These are phyloP conservation scores for Craspedostauros australis DNA, from an alignment of 108 stramenopile genomes.

Conservation along the genomic window DNA sequence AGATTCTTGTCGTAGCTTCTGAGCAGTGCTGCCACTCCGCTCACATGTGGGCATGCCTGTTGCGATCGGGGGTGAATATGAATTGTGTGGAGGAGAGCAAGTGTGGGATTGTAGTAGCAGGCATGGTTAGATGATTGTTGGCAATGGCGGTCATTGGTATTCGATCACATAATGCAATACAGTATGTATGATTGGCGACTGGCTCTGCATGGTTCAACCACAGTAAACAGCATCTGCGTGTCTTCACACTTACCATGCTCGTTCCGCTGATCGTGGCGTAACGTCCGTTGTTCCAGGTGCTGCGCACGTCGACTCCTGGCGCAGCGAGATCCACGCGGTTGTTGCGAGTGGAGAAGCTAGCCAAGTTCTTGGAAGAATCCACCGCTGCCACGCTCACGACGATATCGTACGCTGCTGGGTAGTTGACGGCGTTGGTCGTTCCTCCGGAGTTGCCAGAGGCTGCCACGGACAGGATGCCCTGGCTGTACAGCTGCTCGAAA, in stretches of 20 bases:
- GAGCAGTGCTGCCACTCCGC: constrained; percentile 63
- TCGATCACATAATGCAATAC: no score
- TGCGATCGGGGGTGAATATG: no score
- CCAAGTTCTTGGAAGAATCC: neutral
- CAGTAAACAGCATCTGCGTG: no score
- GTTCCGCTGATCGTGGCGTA: constrained; percentile 24
- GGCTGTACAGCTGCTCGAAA: constrained; percentile 20
- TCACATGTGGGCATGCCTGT: constrained; percentile 65
- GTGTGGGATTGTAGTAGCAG: no score
- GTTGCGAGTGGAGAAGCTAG: constrained; percentile 21
- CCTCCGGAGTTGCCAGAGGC: constrained; percentile 54
- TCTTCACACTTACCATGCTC: constrained; percentile 49
- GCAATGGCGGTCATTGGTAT: no score
- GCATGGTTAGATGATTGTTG: no score
- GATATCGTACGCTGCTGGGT: constrained; percentile 38
- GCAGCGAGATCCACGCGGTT: constrained; percentile 46
- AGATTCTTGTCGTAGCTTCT: constrained; percentile 36
- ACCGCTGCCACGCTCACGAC: constrained; percentile 44
- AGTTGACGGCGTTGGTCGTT: constrained; percentile 9
- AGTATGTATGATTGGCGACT: no score
- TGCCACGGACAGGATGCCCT: constrained; percentile 47
- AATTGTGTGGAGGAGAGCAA: no score
- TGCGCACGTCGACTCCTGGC: constrained; percentile 36
- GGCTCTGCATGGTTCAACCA: no score
- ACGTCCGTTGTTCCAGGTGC: neutral